A percentile compares a stretch with the other conserved stretches of the same genome.
Conservation (phyloP, 208 protist species). For the Vickermania spadyakhi region DNA sequence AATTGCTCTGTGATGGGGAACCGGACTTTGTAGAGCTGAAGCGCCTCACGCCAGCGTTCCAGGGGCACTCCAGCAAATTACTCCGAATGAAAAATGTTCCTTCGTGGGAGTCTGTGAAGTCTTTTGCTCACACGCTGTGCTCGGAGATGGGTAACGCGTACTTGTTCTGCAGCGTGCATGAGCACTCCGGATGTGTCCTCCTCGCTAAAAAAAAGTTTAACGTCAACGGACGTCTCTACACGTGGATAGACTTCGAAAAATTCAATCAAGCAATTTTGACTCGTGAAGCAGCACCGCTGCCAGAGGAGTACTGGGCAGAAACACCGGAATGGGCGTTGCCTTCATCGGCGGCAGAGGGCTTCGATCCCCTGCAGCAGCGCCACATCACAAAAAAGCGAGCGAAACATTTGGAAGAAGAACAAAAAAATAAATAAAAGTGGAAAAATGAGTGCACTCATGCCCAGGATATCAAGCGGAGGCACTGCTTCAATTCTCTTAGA, state of each 20-base stretch:
- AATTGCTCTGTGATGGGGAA: slow-evolving; percentile 74
- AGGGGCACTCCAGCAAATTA: slow-evolving; percentile 53
- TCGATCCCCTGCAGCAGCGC: slow-evolving; percentile 73
- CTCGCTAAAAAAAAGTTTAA: slow-evolving; percentile 66
- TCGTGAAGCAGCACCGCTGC: slow-evolving; percentile 17
- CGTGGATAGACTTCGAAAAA: slow-evolving; percentile 87
- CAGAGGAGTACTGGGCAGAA: slow-evolving; percentile 65
- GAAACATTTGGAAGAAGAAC: no score
- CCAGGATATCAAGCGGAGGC: no score
- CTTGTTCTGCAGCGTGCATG: slow-evolving; percentile 70
- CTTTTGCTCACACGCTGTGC: slow-evolving; percentile 60
- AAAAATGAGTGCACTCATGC: no score
- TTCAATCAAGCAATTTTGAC: slow-evolving; percentile 47
- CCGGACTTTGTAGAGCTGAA: slow-evolving; percentile 94
- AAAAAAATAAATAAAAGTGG: no score
- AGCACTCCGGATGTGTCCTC: slow-evolving; percentile 86
- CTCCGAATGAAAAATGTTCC: slow-evolving; percentile 93
- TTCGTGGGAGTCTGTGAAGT: slow-evolving; percentile 78
- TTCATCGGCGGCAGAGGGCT: slow-evolving; percentile 58
- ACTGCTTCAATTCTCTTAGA: no score
- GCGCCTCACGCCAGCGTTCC: slow-evolving; percentile 89
- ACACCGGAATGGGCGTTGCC: slow-evolving; percentile 70
- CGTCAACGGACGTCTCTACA: slow-evolving; percentile 51
- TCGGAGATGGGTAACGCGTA: slow-evolving; percentile 41
- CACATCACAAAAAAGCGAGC: slow-evolving; percentile 44